phyloP scores from a whole-genome alignment of 768 basidiomycete genomes.

The Auriscalpium orientale region DNA sequence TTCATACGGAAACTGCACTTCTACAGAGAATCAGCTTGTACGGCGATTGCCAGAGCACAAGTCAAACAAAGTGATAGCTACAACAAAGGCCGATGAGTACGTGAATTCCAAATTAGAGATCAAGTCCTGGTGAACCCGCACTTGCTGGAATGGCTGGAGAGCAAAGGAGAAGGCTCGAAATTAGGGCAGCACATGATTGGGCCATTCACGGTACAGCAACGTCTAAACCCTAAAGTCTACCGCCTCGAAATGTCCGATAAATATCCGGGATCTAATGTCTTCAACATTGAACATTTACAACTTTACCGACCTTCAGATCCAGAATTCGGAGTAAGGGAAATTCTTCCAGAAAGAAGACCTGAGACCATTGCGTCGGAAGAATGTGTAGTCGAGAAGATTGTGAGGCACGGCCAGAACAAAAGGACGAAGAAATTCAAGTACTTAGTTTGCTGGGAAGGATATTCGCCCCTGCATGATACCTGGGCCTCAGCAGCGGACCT shows the following conservation, averaged over 20 bases:
- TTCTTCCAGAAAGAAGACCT: background rate
- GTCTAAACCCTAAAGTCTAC: conserved; percentile 17
- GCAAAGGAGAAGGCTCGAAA: conserved; percentile 18
- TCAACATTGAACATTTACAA: conserved; percentile 19
- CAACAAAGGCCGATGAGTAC: conserved; percentile 9
- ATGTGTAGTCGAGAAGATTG: conserved; percentile 2
- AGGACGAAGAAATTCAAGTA: background rate
- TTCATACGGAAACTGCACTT: background rate
- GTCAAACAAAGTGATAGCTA: conserved; percentile 5
- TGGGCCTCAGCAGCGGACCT: conserved; percentile 2
- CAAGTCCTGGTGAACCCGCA: conserved; percentile 18
- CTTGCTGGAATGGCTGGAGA: conserved; percentile 8
- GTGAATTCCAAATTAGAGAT: conserved; percentile 16
- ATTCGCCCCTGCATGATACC: conserved; percentile 4
- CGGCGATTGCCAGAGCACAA: conserved; percentile 12
- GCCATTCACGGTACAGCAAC: conserved; percentile 18
- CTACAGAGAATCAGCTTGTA: conserved; percentile 1
- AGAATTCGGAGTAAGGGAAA: conserved; percentile 5
- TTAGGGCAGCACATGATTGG: conserved; percentile 14
- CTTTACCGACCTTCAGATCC: conserved; percentile 14
- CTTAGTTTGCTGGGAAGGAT: conserved; percentile 11
- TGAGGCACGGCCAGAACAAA: background rate
- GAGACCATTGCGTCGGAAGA: conserved; percentile 1
- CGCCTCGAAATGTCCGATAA: conserved; percentile 12
- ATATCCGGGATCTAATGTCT: conserved; percentile 16